Base-by-base conservation (phyloP, 495 filamentous ascomycete species). In the Talaromyces proteolyticus region DNA sequence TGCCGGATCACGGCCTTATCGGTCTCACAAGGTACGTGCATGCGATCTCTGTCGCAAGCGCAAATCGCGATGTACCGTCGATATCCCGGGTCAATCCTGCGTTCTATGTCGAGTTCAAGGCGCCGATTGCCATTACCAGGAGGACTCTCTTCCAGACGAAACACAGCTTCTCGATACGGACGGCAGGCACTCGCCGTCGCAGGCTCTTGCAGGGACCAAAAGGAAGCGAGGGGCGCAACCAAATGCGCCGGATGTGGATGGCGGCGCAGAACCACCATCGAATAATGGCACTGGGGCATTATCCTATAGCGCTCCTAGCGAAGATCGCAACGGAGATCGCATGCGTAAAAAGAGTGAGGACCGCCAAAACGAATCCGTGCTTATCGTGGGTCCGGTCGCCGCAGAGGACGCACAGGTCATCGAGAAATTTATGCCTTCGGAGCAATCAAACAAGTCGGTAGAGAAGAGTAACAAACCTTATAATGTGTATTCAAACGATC, bases 341-440 rank as follows among this genome's bases (percentile, higher is more conserved):
- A 58, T 61, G 41, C 64, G 69, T 18, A 66, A 66, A 49, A 58
- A 62, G 18, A 39, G 56, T 17, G 69, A 75, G 10, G 69, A 72
- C 42, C 65, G 63, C 4, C 68, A 72, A 3, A 73, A 75, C 51
- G 68, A 75, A 53, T 75, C 72, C 6, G 68, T 75, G 18, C 68
- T 73, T 24, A 75, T 78, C 44, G 71, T 78, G 29, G 74, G 74
- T 5, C 74, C 74, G 5, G 73, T 75, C 43, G 67, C 73, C 22
- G 73, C 74, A 23, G 71, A 75, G 46, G 74, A 78, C 55, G 72
- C 72, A 6, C 72, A 76, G 50, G 68, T 78, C 40, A 73, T 78
- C 57, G 72, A 76, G 57, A 69, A 74, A 25, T 69, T 69, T 37
- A 74, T 77, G 68, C 72, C 74, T 2, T 63, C 72, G 16, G 65